Evolutionary conservation across 169 alveolate genomes (phyloP).

Genomic region (Eimeria mitis): DNA sequence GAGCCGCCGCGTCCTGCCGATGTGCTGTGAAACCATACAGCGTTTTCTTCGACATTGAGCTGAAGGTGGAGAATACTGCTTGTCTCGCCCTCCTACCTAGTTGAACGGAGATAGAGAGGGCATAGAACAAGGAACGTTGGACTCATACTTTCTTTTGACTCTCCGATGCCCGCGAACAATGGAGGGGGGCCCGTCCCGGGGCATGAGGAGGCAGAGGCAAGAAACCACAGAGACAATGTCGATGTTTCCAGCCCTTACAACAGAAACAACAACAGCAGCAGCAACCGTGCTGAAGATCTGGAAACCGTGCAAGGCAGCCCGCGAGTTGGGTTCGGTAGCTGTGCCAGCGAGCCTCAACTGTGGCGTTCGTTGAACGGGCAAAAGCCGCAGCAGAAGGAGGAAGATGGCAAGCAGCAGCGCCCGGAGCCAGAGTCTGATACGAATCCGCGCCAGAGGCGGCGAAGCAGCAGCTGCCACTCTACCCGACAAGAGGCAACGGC

Average conservation of each 20-base stretch:
- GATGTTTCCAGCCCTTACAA: neutral
- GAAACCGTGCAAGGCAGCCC: neutral
- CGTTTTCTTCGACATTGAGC: neutral
- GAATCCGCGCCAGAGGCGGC: constrained; percentile 23
- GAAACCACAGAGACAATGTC: neutral
- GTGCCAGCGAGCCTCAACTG: constrained; percentile 65
- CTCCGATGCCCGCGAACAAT: constrained; percentile 7
- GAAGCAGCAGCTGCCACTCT: constrained; percentile 56
- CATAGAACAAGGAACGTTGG: neutral
- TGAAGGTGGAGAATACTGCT: neutral
- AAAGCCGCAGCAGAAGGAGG: constrained; percentile 22
- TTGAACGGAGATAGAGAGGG: neutral
- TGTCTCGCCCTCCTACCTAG: neutral
- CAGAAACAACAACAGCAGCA: neutral
- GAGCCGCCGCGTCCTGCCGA: neutral
- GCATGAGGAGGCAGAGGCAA: constrained; percentile 12
- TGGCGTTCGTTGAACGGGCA: constrained; percentile 43
- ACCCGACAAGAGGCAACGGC: neutral
- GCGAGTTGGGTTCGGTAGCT: constrained; percentile 17
- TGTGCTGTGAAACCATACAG: neutral
- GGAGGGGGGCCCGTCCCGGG: constrained; percentile 18
- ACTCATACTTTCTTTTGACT: neutral
- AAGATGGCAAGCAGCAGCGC: neutral
- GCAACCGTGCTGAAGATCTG: neutral
- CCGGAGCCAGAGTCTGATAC: neutral